A percentile compares a stretch with the other conserved stretches of the same genome.
Evolutionary conservation across 2,329 filamentous ascomycete genomes (phyloP).

Genomic region (Alternaria panax): DNA sequence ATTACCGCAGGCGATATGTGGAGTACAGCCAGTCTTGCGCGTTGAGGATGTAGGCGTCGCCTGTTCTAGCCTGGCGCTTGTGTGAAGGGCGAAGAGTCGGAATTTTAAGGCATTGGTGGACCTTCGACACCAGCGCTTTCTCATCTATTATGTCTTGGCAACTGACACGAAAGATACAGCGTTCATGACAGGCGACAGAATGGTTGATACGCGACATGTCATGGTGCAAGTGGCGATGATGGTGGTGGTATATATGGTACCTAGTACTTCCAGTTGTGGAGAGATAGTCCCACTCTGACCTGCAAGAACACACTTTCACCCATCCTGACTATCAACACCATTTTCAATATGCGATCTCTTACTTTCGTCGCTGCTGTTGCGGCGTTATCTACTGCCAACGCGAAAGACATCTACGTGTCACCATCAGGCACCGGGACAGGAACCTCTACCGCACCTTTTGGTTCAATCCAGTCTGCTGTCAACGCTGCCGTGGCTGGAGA

Average conservation of each 20-base stretch:
- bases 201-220: background rate
- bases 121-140: background rate
- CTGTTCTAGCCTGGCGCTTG: background rate
- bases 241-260: background rate
- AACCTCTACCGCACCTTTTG: slow-evolving; percentile 50
- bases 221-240: background rate
- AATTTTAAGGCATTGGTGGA: slow-evolving; percentile 6
- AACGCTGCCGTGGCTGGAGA: slow-evolving; percentile 58
- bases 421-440: slow-evolving; percentile 53
- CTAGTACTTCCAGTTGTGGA: background rate
- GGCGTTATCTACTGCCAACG: background rate
- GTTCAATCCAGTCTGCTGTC: slow-evolving; percentile 58
- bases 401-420: slow-evolving; percentile 55
- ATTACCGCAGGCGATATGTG: background rate
- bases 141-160: slow-evolving; percentile 2
- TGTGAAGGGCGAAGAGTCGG: background rate
- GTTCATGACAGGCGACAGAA: background rate
- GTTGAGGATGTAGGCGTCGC: background rate
- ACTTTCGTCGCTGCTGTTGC: slow-evolving; percentile 1
- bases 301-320: background rate
- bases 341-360: background rate
- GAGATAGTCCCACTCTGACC: background rate
- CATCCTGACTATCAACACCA: background rate
- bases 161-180: background rate
- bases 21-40: background rate